Evolutionary conservation across 805 yeast genomes (phyloP).

Genomic region (Diddensiella transvaalensis): DNA sequence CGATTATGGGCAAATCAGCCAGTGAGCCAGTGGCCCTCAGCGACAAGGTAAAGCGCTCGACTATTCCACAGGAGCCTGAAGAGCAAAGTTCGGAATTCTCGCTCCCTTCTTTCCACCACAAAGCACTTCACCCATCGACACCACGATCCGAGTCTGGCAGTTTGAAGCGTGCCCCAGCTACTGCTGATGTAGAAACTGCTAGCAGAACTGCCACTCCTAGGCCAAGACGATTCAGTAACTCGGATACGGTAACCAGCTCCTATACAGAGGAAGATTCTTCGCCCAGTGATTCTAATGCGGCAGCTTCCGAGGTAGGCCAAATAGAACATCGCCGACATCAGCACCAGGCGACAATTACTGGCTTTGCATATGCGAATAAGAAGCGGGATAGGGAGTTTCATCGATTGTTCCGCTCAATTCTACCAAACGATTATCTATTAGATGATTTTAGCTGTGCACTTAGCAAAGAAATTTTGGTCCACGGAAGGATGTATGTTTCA

Average conservation of each 20-base stretch:
- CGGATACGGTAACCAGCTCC: background rate
- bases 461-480: slow-evolving; percentile 78
- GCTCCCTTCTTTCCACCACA: slow-evolving; percentile 1
- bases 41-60: background rate
- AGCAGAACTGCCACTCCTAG: background rate
- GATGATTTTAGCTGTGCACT: slow-evolving; percentile 92
- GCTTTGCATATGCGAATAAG: slow-evolving; percentile 26
- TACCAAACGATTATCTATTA: slow-evolving; percentile 64
- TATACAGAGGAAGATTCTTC: background rate
- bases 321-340: background rate
- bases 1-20: background rate
- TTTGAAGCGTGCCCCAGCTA: background rate
- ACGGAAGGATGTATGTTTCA: slow-evolving; percentile 81
- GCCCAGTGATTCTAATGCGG: background rate
- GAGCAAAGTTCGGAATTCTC: background rate
- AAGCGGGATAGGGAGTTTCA: slow-evolving; percentile 75
- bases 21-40: background rate
- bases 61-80: background rate
- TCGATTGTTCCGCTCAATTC: slow-evolving; percentile 61
- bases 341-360: slow-evolving; percentile 12
- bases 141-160: background rate
- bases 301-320: background rate
- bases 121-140: background rate
- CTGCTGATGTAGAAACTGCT: background rate
- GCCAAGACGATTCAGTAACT: background rate